These are phyloP conservation scores for Exserohilum rostratum DNA, from an alignment of 2,329 filamentous ascomycete species.

Conservation along the genomic window DNA sequence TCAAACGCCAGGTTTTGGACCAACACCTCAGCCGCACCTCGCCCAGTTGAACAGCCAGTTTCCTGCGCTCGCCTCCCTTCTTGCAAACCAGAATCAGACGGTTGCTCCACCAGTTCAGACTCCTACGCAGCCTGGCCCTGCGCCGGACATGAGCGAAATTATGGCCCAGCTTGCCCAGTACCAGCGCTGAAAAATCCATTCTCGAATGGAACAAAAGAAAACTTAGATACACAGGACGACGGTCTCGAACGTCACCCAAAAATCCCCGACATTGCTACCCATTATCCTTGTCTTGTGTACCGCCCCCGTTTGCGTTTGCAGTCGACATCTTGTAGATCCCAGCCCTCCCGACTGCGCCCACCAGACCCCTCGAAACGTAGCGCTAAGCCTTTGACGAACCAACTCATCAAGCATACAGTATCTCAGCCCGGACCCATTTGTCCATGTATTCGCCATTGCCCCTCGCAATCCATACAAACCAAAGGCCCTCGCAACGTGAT, in stretches of 20 bases:
- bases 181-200: conserved; percentile 52
- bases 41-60: conserved; percentile 40
- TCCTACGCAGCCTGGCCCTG: conserved; percentile 30
- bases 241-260: conserved; percentile 4
- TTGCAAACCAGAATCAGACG: conserved; percentile 32
- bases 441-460: neutral
- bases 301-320: conserved; percentile 3
- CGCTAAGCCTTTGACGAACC: conserved; percentile 4
- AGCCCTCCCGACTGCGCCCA: conserved; percentile 12
- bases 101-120: conserved; percentile 40
- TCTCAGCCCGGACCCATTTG: neutral
- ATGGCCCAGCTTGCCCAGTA: conserved; percentile 74
- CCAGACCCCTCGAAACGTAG: neutral
- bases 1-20: conserved; percentile 31
- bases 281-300: conserved; percentile 1
- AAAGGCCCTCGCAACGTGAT: conserved; percentile 1
- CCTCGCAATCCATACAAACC: neutral
- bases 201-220: neutral
- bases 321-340: conserved; percentile 9
- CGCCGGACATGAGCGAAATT: conserved; percentile 69
- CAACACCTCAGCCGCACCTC: conserved; percentile 25
- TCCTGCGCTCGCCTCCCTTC: conserved; percentile 38
- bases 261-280: conserved; percentile 11
- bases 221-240: conserved; percentile 7
- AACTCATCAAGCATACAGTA: conserved; percentile 3